Evolutionary conservation across 495 filamentous ascomycete species (phyloP), one percentile per base, ranked within the genome.

Genomic region (Cudoniella acicularis): DNA sequence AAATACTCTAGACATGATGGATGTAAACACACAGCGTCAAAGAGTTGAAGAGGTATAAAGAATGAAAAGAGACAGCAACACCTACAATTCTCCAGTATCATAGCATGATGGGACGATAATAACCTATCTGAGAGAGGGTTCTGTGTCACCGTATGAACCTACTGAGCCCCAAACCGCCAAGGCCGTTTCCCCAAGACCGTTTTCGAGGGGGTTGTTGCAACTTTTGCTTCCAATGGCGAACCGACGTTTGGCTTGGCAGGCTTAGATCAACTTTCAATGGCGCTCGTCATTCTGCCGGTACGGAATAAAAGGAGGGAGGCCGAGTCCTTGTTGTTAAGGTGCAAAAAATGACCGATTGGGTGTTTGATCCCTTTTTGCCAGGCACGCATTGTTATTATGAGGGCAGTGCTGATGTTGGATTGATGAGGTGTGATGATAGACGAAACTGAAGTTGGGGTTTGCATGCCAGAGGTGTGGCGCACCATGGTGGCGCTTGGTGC

Each of bases 151-250:
- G 17, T 21, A 10, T 47, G 26, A 56, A 26, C 22, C 46, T 42
- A 20, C 18, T 20, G 43, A 46, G 50, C 42, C 30, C 43, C 43
- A 62, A 57, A 57, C 60, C 40, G 54, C 60, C 60, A 62, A 62
- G 47, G 11, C 30, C 49, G 60, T 62, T 62, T 62, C 60, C 50
- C 54, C 54, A 62, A 62, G 54, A n/a, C 20, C 50, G 27, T 41
- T 24, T 25, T 13, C 45, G 47, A 21, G 52, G 59, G 59, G 48
- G 10, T 10, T 50, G 48, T 50, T 50, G 46, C 22, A 26, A 24
- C n/a, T 56, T 36, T 17, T 18, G 46, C 50, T 45, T 47, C 45
- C 30, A 43, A 56, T 56, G 48, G 10, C 47, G 57, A 56, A 21
- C 42, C 59, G 48, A 51, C 10, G 49, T 60, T 51, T 53, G 47